Conservation (phyloP, 202 grass and related monocot species). For the Tripidium arundinaceum region DNA sequence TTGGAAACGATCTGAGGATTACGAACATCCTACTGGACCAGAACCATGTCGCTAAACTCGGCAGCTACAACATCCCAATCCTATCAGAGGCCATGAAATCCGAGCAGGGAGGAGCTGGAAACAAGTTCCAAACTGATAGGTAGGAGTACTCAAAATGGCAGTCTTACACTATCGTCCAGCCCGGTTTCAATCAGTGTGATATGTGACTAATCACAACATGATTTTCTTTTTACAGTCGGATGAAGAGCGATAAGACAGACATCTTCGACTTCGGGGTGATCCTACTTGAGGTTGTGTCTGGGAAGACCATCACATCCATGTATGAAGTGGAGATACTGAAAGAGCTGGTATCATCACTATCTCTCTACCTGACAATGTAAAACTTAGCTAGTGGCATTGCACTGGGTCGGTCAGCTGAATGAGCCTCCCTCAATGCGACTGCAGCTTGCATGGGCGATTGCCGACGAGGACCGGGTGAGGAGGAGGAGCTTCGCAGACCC, state of each 20-base stretch:
- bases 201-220: not conserved
- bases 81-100: slow-evolving; percentile 57
- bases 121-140: slow-evolving; percentile 55
- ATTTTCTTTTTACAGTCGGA: slow-evolving; percentile 38
- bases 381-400: not conserved
- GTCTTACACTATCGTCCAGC: not conserved
- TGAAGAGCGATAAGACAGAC: slow-evolving; percentile 62
- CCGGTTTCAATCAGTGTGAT: no score
- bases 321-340: slow-evolving; percentile 84
- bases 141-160: slow-evolving; percentile 7
- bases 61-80: slow-evolving; percentile 79
- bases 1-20: slow-evolving; percentile 77
- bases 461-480: slow-evolving; percentile 48
- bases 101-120: slow-evolving; percentile 43
- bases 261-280: slow-evolving; percentile 88
- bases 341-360: slow-evolving; percentile 57
- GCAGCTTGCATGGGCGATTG: slow-evolving; percentile 68
- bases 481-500: slow-evolving; percentile 65
- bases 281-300: slow-evolving; percentile 82
- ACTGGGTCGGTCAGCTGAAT: not conserved
- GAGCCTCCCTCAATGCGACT: not conserved
- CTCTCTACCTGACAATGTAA: not conserved
- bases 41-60: slow-evolving; percentile 84
- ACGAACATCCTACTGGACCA: slow-evolving; percentile 81
- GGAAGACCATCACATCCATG: slow-evolving; percentile 68